Percentiles rank a stretch among this genome's conserved stretches.
These are phyloP conservation scores for Calonectria pteridis DNA, from an alignment of 2,329 filamentous ascomycete genomes.

Conservation along the genomic window DNA sequence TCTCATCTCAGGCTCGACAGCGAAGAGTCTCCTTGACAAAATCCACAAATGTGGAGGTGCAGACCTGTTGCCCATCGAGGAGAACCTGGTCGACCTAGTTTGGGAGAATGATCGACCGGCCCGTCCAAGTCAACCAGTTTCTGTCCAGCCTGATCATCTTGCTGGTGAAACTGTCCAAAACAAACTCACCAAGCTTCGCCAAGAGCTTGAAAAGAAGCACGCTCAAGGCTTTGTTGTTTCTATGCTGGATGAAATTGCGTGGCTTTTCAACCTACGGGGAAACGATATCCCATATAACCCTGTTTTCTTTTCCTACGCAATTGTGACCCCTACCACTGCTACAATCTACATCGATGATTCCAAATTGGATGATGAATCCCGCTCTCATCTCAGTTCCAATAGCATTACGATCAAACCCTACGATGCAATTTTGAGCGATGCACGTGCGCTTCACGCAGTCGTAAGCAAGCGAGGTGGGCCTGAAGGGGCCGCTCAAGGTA, in stretches of 20 bases:
- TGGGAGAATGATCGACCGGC: constrained; percentile 83
- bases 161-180: constrained; percentile 85
- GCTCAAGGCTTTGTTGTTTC: constrained; percentile 89
- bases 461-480: constrained; percentile 55
- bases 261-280: constrained; percentile 97
- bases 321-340: constrained; percentile 81
- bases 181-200: constrained; percentile 89
- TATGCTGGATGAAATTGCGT: constrained; percentile 96
- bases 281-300: constrained; percentile 98
- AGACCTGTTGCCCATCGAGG: constrained; percentile 78
- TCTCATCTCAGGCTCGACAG: constrained; percentile 76
- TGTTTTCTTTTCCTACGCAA: constrained; percentile 97
- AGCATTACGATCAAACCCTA: constrained; percentile 86
- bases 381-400: constrained; percentile 76
- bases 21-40: constrained; percentile 82
- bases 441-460: constrained; percentile 66
- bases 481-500: constrained; percentile 58
- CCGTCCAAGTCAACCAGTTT: constrained; percentile 81
- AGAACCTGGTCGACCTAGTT: constrained; percentile 91
- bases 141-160: constrained; percentile 77
- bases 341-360: constrained; percentile 87
- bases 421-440: constrained; percentile 82
- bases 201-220: constrained; percentile 92
- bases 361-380: constrained; percentile 79
- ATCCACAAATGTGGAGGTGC: constrained; percentile 88